Conservation (phyloP, 257 asterid genomes). For the Buddleja alternifolia region DNA sequence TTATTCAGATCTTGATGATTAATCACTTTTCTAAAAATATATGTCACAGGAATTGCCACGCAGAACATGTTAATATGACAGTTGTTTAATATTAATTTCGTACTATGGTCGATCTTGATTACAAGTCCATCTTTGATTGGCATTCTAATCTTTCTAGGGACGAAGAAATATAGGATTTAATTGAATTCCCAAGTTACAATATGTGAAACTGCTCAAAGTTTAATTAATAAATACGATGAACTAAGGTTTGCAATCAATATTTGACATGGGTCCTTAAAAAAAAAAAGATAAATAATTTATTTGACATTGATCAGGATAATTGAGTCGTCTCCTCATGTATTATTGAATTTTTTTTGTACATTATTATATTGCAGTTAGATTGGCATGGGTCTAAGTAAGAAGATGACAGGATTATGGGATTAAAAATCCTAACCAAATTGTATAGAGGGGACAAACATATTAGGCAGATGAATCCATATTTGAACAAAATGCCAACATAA, state of each 20-base stretch:
- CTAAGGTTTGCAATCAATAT: not conserved
- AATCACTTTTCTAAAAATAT: too few species aligned
- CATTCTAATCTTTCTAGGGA: not conserved
- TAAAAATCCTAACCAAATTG: slow-evolving; percentile 18
- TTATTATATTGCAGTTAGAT: slow-evolving; percentile 7
- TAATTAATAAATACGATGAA: not conserved
- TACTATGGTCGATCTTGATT: too few species aligned
- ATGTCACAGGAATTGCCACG: too few species aligned
- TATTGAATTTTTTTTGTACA: not conserved
- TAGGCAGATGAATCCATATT: slow-evolving; percentile 10
- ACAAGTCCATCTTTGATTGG: too few species aligned
- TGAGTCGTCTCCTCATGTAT: not conserved
- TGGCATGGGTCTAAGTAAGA: slow-evolving; percentile 13
- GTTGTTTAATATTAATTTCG: too few species aligned
- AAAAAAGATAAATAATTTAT: too few species aligned
- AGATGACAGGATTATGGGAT: slow-evolving; percentile 12
- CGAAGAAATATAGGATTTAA: not conserved
- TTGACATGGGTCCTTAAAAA: not conserved
- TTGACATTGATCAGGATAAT: too few species aligned
- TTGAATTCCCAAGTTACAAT: not conserved
- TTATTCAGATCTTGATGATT: too few species aligned
- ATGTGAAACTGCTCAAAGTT: not conserved
- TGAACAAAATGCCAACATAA: too few species aligned
- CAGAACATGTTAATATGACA: too few species aligned
- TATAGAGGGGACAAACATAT: slow-evolving; percentile 5